Evolutionary conservation across 2,329 filamentous ascomycete genomes (phyloP).

Genomic region (Rhinocladiella similis): DNA sequence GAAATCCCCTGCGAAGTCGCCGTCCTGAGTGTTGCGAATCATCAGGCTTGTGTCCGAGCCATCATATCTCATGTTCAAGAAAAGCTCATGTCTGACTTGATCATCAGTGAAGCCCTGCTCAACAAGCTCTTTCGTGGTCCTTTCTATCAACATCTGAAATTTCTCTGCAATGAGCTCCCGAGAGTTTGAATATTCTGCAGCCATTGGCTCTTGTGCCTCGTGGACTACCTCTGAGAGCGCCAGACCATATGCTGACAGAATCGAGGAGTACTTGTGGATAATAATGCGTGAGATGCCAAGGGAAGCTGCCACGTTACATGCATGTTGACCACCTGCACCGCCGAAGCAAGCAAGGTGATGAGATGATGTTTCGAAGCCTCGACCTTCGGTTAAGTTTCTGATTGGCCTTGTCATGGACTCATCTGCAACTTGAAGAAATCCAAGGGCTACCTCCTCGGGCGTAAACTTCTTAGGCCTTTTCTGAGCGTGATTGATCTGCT

Average conservation of each 20-base stretch:
- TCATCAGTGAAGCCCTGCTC: constrained; percentile 44
- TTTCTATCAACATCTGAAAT: constrained; percentile 56
- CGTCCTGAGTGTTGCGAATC: constrained; percentile 59
- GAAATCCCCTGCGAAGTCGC: constrained; percentile 79
- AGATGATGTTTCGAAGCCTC: constrained; percentile 28
- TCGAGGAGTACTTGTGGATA: constrained; percentile 40
- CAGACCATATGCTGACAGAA: constrained; percentile 49
- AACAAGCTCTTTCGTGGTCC: constrained; percentile 39
- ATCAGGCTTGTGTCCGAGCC: constrained; percentile 52
- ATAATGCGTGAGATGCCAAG: constrained; percentile 43
- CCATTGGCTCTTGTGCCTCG: constrained; percentile 39
- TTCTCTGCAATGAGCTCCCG: constrained; percentile 63
- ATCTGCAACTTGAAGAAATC: constrained; percentile 44
- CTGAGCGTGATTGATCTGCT: constrained; percentile 41
- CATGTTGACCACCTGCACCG: constrained; percentile 41
- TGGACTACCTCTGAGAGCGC: constrained; percentile 42
- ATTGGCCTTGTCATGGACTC: constrained; percentile 41
- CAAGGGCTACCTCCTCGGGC: constrained; percentile 39
- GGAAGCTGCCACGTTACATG: constrained; percentile 41
- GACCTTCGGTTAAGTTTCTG: constrained; percentile 30
- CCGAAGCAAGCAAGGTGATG: constrained; percentile 36
- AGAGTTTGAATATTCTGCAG: constrained; percentile 52
- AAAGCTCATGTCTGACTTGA: constrained; percentile 45
- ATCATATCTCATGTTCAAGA: constrained; percentile 51
- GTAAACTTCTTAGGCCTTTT: constrained; percentile 31